Evolutionary conservation across 371 early-diverging fungal genomes (phyloP).

Genomic region (Apophysomyces ossiformis): DNA sequence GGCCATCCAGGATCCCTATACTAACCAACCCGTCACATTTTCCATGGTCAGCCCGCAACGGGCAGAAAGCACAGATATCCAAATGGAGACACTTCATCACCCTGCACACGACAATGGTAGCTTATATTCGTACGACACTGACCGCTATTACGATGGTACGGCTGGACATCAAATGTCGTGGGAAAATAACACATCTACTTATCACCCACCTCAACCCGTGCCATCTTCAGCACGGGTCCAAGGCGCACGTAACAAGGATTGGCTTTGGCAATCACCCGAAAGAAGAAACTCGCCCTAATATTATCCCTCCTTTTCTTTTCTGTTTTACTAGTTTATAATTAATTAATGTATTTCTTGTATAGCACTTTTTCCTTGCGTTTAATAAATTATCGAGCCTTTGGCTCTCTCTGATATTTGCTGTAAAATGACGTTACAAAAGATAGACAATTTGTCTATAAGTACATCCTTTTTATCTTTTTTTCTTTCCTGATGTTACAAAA

Average conservation of each 20-base stretch:
- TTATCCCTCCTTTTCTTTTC: too few species aligned
- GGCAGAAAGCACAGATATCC: not conserved
- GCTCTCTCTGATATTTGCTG: not conserved
- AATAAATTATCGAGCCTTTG: not conserved
- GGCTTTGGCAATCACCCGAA: conserved; percentile 28
- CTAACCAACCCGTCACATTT: conserved; percentile 40
- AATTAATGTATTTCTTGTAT: too few species aligned
- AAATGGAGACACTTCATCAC: conserved; percentile 21
- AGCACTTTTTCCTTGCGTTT: not conserved
- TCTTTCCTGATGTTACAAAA: conserved; percentile 8
- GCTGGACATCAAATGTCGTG: conserved; percentile 1
- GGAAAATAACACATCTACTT: conserved; percentile 1
- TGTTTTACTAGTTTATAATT: too few species aligned
- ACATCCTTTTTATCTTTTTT: not conserved
- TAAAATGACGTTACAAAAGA: not conserved
- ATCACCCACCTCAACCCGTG: conserved; percentile 1
- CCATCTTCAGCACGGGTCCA: conserved; percentile 24
- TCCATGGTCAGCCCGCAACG: conserved; percentile 36
- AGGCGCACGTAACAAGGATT: conserved; percentile 19
- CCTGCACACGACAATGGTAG: not conserved
- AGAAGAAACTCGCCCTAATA: conserved; percentile 8
- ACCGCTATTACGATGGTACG: conserved; percentile 24
- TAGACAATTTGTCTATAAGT: conserved; percentile 1
- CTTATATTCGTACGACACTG: conserved; percentile 5
- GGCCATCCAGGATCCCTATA: conserved; percentile 45